These are phyloP conservation scores for Acer campestre DNA, from an alignment of 345 rosid species.

Conservation along the genomic window DNA sequence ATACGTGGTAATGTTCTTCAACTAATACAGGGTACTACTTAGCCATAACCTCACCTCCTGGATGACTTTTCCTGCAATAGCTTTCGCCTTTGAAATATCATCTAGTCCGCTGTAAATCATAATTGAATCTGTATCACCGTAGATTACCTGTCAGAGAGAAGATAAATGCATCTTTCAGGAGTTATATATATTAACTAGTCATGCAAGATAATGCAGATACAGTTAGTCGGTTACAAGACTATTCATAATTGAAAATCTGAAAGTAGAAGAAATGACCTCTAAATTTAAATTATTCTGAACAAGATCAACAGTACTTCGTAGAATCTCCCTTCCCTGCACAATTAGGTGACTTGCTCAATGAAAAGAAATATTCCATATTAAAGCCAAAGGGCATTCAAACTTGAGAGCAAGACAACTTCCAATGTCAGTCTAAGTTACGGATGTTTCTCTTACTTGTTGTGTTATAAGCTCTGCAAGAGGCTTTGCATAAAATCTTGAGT, in stretches of 20 bases:
- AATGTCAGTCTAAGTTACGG: constrained; percentile 10
- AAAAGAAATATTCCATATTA: constrained; percentile 7
- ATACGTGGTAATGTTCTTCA: background rate
- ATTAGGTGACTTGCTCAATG: constrained; percentile 19
- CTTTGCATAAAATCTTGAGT: constrained; percentile 98
- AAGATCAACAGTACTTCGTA: constrained; percentile 93
- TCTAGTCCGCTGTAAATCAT: constrained; percentile 96
- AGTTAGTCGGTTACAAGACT: background rate
- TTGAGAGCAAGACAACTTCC: constrained; percentile 1
- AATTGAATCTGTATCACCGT: constrained; percentile 99
- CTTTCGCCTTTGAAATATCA: constrained; percentile 75
- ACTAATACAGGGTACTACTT: background rate
- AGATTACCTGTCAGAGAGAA: constrained; percentile 70
- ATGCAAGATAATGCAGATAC: constrained; percentile 22
- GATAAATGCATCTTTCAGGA: constrained; percentile 26
- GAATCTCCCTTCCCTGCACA: constrained; percentile 95
- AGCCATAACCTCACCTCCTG: constrained; percentile 67
- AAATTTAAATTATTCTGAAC: constrained; percentile 89
- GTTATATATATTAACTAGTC: constrained; percentile 17
- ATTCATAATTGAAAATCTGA: constrained; percentile 24
- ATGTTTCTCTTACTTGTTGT: constrained; percentile 58
- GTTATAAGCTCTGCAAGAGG: constrained; percentile 98
- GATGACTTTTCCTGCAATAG: constrained; percentile 82
- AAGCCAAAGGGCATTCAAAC: constrained; percentile 9
- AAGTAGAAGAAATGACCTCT: constrained; percentile 54